A percentile compares a stretch with the other conserved stretches of the same genome.
phyloP scores from a whole-genome alignment of 2,329 filamentous ascomycete genomes.

The Monilinia fructicola region DNA sequence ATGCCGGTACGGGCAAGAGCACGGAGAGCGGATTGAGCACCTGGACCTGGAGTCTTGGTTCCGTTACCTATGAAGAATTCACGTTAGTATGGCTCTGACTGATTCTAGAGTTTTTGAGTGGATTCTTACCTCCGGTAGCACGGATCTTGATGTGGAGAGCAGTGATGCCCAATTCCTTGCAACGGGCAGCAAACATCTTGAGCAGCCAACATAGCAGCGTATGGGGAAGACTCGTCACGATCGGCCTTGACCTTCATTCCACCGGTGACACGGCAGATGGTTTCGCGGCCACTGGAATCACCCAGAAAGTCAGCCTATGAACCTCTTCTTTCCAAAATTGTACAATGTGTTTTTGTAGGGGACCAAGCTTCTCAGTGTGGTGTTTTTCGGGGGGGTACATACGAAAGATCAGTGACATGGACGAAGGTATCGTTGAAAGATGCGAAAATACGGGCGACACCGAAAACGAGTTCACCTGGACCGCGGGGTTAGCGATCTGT shows the following conservation, averaged over 20 bases:
- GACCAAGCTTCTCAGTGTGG: conserved; percentile 25
- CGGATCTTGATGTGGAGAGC: conserved; percentile 99
- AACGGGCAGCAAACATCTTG: conserved; percentile 92
- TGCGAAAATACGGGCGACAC: conserved; percentile 77
- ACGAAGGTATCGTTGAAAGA: conserved; percentile 74
- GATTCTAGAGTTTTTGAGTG: not conserved
- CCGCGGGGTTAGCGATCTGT: conserved; percentile 15
- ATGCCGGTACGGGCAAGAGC: conserved; percentile 98
- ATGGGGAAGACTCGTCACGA: conserved; percentile 99
- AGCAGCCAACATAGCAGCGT: conserved; percentile 99
- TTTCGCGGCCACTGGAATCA: conserved; percentile 94
- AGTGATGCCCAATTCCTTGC: conserved; percentile 83
- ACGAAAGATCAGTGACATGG: conserved; percentile 99
- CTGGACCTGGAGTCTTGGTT: conserved; percentile 99
- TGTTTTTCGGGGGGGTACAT: conserved; percentile 45
- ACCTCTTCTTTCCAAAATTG: conserved; percentile 37
- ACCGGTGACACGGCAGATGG: conserved; percentile 99
- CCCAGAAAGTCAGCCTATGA: conserved; percentile 63
- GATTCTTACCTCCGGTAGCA: conserved; percentile 80
- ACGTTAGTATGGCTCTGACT: conserved; percentile 18
- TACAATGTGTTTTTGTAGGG: conserved; percentile 22
- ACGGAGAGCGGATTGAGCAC: conserved; percentile 98
- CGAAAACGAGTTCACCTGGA: conserved; percentile 72
- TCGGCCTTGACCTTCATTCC: conserved; percentile 99
- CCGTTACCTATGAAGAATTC: conserved; percentile 69